Conservation (phyloP, 2,329 filamentous ascomycete genomes). For the Podosphaera leucotricha region DNA sequence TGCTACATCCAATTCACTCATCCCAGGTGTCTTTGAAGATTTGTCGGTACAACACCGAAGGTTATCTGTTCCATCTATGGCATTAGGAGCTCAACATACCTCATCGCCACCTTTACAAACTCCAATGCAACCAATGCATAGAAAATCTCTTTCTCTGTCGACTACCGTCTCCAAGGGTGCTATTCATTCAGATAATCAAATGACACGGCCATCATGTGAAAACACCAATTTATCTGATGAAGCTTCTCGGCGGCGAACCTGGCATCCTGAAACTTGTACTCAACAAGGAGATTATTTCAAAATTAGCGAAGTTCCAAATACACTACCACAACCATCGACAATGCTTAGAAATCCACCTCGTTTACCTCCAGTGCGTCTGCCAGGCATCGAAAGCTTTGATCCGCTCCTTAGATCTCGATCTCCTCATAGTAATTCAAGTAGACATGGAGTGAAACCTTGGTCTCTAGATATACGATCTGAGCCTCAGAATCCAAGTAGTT, state of each 20-base stretch:
- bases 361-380: conserved; percentile 38
- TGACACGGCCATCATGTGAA: conserved; percentile 40
- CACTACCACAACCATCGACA: conserved; percentile 10
- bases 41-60: conserved; percentile 46
- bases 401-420: conserved; percentile 40
- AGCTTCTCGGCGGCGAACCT: conserved; percentile 63
- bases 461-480: conserved; percentile 32
- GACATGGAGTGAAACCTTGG: conserved; percentile 34
- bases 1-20: conserved; percentile 40
- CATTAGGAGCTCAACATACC: conserved; percentile 44
- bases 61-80: conserved; percentile 53
- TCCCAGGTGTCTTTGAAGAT: conserved; percentile 46
- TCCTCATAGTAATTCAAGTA: conserved; percentile 46
- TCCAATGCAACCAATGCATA: conserved; percentile 26
- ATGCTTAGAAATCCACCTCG: conserved; percentile 22
- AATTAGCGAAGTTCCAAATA: conserved; percentile 1
- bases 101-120: conserved; percentile 7
- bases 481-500: conserved; percentile 5
- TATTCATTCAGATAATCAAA: conserved; percentile 29
- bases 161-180: conserved; percentile 43
- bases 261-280: conserved; percentile 51
- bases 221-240: conserved; percentile 44
- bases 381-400: conserved; percentile 83
- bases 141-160: conserved; percentile 28
- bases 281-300: background rate